These are phyloP conservation scores for Sarocladiaceae sp. DNA, from an alignment of 2,329 filamentous ascomycete genomes.

Conservation along the genomic window DNA sequence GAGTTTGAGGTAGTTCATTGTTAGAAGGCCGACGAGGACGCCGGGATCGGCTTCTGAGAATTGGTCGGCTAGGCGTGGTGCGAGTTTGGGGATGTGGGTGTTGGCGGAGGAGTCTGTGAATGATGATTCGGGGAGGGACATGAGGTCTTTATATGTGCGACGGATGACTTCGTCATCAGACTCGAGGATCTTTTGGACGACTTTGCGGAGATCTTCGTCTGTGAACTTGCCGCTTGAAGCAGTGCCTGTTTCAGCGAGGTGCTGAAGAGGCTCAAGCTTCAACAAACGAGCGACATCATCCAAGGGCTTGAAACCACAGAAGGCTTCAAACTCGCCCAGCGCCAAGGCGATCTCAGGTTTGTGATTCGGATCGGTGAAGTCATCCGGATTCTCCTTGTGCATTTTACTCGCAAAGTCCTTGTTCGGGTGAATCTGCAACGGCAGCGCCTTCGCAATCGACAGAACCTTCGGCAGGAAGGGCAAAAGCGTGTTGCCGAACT, in stretches of 20 bases:
- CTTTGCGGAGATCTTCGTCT: slow-evolving; percentile 45
- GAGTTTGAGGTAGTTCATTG: slow-evolving; percentile 71
- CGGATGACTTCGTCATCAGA: slow-evolving; percentile 37
- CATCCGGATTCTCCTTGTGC: slow-evolving; percentile 58
- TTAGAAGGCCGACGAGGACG: slow-evolving; percentile 62
- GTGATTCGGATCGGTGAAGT: slow-evolving; percentile 70
- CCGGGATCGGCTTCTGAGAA: slow-evolving; percentile 63
- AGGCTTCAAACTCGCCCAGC: slow-evolving; percentile 65
- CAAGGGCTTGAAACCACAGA: slow-evolving; percentile 69
- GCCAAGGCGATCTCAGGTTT: slow-evolving; percentile 78
- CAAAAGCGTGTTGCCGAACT: slow-evolving; percentile 57
- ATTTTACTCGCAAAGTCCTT: slow-evolving; percentile 61
- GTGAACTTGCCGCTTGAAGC: slow-evolving; percentile 35
- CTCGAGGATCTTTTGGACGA: slow-evolving; percentile 48
- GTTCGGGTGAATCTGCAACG: slow-evolving; percentile 71
- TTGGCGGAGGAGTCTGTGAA: slow-evolving; percentile 38
- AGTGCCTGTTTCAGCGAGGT: slow-evolving; percentile 16
- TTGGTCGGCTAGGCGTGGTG: slow-evolving; percentile 60
- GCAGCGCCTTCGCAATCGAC: slow-evolving; percentile 71
- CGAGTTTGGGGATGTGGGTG: slow-evolving; percentile 58
- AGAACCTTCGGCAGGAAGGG: slow-evolving; percentile 74
- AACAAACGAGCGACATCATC: slow-evolving; percentile 56
- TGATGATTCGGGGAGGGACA: slow-evolving; percentile 37
- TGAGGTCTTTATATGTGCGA: slow-evolving; percentile 16
- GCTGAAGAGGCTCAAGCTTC: slow-evolving; percentile 32